phyloP scores from a whole-genome alignment of 2,329 filamentous ascomycete species.

The Hysterium pulicare region DNA sequence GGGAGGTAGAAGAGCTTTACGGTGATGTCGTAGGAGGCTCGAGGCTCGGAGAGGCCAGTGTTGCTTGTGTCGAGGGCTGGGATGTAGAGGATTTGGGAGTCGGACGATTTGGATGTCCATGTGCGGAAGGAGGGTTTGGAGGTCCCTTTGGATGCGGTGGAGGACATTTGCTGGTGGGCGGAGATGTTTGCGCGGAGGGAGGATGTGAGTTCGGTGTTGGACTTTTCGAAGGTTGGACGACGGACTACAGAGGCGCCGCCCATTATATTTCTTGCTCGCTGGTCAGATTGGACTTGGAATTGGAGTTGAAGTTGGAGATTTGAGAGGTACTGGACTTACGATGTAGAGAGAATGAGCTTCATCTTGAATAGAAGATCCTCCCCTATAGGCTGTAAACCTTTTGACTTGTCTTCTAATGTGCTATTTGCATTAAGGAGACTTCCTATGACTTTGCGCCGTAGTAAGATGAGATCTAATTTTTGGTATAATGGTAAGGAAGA shows the following conservation, averaged over 20 bases:
- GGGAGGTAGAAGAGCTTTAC: constrained; percentile 93
- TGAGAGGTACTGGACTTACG: constrained; percentile 54
- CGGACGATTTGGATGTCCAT: constrained; percentile 62
- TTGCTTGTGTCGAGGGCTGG: constrained; percentile 72
- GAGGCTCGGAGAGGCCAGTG: constrained; percentile 74
- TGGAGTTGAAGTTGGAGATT: neutral
- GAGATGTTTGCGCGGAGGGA: constrained; percentile 81
- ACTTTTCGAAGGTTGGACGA: constrained; percentile 72
- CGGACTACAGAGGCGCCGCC: constrained; percentile 80
- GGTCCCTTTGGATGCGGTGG: constrained; percentile 24
- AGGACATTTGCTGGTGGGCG: constrained; percentile 65
- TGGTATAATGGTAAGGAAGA: too few relatives aligned
- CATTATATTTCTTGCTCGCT: constrained; percentile 79
- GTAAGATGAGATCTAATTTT: too few relatives aligned
- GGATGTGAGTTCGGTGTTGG: constrained; percentile 89
- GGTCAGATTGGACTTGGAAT: constrained; percentile 22
- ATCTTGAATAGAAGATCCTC: constrained; percentile 45
- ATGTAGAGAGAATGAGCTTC: constrained; percentile 81
- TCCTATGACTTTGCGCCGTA: too few relatives aligned
- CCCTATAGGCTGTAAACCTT: too few relatives aligned
- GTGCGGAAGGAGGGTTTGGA: constrained; percentile 42
- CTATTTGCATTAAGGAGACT: too few relatives aligned
- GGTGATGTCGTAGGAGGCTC: constrained; percentile 85
- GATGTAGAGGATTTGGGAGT: constrained; percentile 59
- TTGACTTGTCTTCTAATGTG: too few relatives aligned